Conservation (phyloP, 257 asterid genomes). For the Nicotiana tomentosiformis region DNA sequence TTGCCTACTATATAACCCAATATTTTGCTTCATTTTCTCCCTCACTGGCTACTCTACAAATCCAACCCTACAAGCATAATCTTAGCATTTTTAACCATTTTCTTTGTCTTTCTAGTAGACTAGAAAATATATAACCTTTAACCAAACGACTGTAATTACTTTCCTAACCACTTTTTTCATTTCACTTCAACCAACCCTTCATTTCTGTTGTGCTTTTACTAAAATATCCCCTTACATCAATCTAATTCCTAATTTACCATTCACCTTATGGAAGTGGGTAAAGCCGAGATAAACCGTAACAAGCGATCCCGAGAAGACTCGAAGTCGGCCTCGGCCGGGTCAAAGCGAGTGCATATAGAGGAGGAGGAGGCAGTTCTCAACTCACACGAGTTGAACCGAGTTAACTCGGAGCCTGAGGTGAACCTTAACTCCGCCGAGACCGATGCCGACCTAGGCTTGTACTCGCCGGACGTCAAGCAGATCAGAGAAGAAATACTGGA, state of each 20-base stretch:
- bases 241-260: neutral
- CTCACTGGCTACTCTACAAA: neutral
- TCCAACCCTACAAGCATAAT: neutral
- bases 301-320: conserved; percentile 25
- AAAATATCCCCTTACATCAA: neutral
- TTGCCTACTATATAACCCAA: conserved; percentile 13
- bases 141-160: neutral
- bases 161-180: neutral
- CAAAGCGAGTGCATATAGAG: neutral
- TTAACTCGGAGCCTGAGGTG: neutral
- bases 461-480: neutral
- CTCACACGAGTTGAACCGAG: neutral
- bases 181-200: neutral
- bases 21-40: conserved; percentile 1
- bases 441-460: neutral
- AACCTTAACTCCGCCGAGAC: neutral
- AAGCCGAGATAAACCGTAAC: neutral
- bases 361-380: neutral
- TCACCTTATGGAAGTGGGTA: conserved; percentile 12
- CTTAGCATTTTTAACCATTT: no score
- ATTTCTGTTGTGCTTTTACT: neutral
- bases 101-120: neutral
- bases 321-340: conserved; percentile 14
- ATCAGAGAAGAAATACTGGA: conserved; percentile 25
- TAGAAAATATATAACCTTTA: neutral